These are phyloP conservation scores for Lactarius trivialis DNA, from an alignment of 768 basidiomycete genomes.

Conservation along the genomic window DNA sequence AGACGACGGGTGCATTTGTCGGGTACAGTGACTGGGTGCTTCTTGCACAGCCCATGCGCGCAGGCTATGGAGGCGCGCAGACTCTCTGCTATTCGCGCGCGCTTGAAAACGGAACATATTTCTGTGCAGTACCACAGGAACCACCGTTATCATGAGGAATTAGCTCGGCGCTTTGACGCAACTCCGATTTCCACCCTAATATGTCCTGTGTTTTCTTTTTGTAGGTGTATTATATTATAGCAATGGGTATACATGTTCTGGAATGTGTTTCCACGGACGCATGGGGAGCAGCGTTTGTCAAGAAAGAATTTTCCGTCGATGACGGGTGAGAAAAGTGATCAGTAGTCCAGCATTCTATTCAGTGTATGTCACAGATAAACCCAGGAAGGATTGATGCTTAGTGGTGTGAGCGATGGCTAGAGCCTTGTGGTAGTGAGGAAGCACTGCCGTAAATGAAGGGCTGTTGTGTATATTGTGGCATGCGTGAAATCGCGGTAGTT, in stretches of 20 bases:
- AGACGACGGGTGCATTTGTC: no score
- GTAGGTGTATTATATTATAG: neutral
- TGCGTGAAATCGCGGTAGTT: slow-evolving; percentile 9
- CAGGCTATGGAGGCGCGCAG: neutral
- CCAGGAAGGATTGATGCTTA: neutral
- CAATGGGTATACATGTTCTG: slow-evolving; percentile 2
- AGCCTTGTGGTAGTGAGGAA: slow-evolving; percentile 2
- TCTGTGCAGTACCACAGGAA: neutral
- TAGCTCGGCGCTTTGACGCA: neutral
- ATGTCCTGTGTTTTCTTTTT: neutral
- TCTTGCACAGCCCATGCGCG: no score
- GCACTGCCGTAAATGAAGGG: neutral
- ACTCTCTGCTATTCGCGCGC: slow-evolving; percentile 1
- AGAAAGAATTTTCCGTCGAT: neutral
- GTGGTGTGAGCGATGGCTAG: neutral
- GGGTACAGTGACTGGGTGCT: no score
- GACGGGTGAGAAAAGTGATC: neutral
- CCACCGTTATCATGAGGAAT: neutral
- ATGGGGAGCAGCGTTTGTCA: neutral
- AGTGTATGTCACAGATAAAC: neutral
- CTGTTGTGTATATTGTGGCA: neutral
- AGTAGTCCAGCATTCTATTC: neutral
- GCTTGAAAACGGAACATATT: no score
- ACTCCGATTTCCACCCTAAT: neutral
- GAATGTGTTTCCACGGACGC: neutral